Percentiles rank a stretch among this genome's conserved stretches.
These are phyloP conservation scores for Suhomyces bolitotheri DNA, from an alignment of 1,139 yeast genomes.

Conservation along the genomic window DNA sequence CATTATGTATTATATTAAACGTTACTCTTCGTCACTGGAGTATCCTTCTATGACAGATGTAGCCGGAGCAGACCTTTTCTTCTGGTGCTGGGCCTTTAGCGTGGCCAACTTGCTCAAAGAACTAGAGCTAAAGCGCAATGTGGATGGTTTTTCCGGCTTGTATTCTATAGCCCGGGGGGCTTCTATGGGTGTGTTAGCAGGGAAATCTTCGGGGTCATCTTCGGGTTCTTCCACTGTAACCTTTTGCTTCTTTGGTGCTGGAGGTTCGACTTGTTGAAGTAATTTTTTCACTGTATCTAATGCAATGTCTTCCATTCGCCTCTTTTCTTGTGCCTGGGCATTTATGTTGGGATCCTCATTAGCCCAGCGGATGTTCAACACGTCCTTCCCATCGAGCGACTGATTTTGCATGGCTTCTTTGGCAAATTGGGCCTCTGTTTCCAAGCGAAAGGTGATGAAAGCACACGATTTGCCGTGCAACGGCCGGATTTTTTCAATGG, in stretches of 20 bases:
- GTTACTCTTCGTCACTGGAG: slow-evolving; percentile 18
- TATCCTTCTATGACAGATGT: slow-evolving; percentile 15
- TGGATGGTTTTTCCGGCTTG: too few species aligned
- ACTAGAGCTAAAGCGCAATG: slow-evolving; percentile 4
- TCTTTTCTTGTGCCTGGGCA: slow-evolving; percentile 55
- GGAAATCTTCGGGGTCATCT: too few species aligned
- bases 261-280: slow-evolving; percentile 17
- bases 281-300: slow-evolving; percentile 34
- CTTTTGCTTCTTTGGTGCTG: slow-evolving; percentile 5
- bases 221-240: slow-evolving; percentile 10
- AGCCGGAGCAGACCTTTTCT: slow-evolving; percentile 1
- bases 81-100: slow-evolving; percentile 2
- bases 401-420: slow-evolving; percentile 92
- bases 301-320: slow-evolving; percentile 38
- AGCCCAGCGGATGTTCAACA: slow-evolving; percentile 83
- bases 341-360: slow-evolving; percentile 81
- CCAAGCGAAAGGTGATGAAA: slow-evolving; percentile 70
- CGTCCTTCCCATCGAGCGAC: slow-evolving; percentile 61
- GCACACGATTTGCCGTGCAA: slow-evolving; percentile 69
- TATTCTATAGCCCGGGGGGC: slow-evolving; percentile 3
- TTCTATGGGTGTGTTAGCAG: too few species aligned
- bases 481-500: slow-evolving; percentile 66
- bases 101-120: slow-evolving; percentile 7
- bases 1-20: slow-evolving; percentile 3
- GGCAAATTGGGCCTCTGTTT: slow-evolving; percentile 85